phyloP scores from a whole-genome alignment of 805 yeast genomes.

The Suhomyces canberraensis region DNA sequence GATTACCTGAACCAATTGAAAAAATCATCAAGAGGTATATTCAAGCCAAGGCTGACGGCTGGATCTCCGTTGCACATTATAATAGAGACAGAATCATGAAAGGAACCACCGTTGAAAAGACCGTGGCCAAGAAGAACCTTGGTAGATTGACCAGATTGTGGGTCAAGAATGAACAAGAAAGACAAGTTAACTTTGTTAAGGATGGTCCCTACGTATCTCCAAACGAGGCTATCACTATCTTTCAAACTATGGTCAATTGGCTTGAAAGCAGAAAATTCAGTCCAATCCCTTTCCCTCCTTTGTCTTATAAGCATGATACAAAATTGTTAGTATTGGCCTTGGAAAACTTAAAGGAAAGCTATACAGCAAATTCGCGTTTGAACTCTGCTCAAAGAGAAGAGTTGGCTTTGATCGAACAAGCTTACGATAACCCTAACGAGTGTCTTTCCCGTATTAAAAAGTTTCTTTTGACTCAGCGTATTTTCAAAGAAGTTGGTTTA shows the following conservation, averaged over 20 bases:
- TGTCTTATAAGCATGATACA: conserved; percentile 89
- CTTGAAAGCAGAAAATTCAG: conserved; percentile 76
- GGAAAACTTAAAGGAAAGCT: conserved; percentile 81
- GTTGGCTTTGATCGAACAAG: conserved; percentile 88
- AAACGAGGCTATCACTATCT: conserved; percentile 83
- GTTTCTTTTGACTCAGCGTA: conserved; percentile 79
- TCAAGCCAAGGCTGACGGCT: conserved; percentile 93
- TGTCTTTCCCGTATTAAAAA: conserved; percentile 81
- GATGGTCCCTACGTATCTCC: conserved; percentile 88
- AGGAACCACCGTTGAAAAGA: conserved; percentile 92
- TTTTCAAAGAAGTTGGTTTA: conserved; percentile 81
- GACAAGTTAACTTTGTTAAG: conserved; percentile 74
- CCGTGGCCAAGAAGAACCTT: conserved; percentile 87
- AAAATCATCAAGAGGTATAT: conserved; percentile 84
- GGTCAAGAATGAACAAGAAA: conserved; percentile 87
- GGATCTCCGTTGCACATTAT: conserved; percentile 91
- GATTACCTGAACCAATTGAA: conserved; percentile 87
- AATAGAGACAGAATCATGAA: conserved; percentile 84
- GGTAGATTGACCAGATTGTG: conserved; percentile 90
- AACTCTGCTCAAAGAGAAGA: conserved; percentile 91
- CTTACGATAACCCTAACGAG: conserved; percentile 96
- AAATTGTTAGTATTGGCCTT: conserved; percentile 84
- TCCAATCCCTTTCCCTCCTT: conserved; percentile 92
- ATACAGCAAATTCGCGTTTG: conserved; percentile 61
- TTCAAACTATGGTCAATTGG: conserved; percentile 89